Conservation (phyloP, 1,139 yeast species). For the Pneumocystis murina region DNA sequence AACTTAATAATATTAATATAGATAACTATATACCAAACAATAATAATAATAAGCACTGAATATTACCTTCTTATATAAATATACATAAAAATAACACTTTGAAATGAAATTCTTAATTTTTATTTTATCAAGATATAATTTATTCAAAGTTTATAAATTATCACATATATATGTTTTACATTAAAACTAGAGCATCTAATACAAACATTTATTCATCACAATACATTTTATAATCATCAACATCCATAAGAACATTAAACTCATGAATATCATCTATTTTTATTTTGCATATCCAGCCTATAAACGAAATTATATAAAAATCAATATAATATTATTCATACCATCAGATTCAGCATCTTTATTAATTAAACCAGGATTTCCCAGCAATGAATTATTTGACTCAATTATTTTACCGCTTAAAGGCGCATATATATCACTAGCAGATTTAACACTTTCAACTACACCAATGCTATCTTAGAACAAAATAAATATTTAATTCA, state of each 20-base stretch:
- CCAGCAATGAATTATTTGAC: slow-evolving; percentile 50
- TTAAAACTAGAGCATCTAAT: background rate
- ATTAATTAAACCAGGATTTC: slow-evolving; percentile 65
- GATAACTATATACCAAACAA: background rate
- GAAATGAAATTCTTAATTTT: background rate
- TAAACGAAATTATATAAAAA: background rate
- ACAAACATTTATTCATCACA: background rate
- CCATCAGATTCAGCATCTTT: slow-evolving; percentile 85
- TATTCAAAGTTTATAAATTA: background rate
- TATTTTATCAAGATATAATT: background rate
- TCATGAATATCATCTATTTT: background rate
- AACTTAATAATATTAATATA: background rate
- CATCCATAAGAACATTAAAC: background rate
- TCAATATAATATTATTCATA: slow-evolving; percentile 2
- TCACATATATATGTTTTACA: background rate
- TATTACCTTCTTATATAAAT: background rate
- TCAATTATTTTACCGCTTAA: slow-evolving; percentile 64
- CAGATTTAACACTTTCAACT: slow-evolving; percentile 88
- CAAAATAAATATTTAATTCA: background rate
- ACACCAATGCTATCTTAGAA: slow-evolving; percentile 61
- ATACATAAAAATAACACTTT: background rate
- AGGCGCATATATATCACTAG: slow-evolving; percentile 86
- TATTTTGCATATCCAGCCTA: background rate
- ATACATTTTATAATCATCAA: background rate
- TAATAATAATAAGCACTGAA: background rate